phyloP scores from a whole-genome alignment of 768 basidiomycete genomes.

The Rhizopogon vesiculosus region DNA sequence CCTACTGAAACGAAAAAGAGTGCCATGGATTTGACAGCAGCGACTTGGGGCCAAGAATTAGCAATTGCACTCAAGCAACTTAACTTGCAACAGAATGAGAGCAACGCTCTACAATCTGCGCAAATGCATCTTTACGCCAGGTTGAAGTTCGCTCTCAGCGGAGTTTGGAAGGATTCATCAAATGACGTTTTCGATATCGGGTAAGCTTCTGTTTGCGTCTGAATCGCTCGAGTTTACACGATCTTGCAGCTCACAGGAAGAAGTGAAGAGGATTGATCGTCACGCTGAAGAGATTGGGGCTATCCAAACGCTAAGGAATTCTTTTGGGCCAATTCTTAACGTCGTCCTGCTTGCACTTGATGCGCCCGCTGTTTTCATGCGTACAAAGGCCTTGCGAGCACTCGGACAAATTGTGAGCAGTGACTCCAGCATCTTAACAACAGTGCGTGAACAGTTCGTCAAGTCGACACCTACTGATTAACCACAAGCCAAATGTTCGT shows the following conservation, averaged over 20 bases:
- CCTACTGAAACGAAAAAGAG: slow-evolving; percentile 44
- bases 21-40: slow-evolving; percentile 76
- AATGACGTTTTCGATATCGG: slow-evolving; percentile 80
- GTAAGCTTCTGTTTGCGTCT: slow-evolving; percentile 36
- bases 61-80: slow-evolving; percentile 61
- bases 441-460: slow-evolving; percentile 40
- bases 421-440: slow-evolving; percentile 77
- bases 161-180: slow-evolving; percentile 67
- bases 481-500: slow-evolving; percentile 65
- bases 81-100: slow-evolving; percentile 38
- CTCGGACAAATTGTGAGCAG: slow-evolving; percentile 86
- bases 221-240: not conserved
- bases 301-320: slow-evolving; percentile 68
- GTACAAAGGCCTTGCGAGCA: slow-evolving; percentile 90
- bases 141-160: slow-evolving; percentile 59
- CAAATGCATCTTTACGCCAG: slow-evolving; percentile 40
- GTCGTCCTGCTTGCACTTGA: slow-evolving; percentile 78
- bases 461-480: slow-evolving; percentile 2
- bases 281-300: slow-evolving; percentile 75
- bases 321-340: slow-evolving; percentile 80
- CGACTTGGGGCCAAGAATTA: slow-evolving; percentile 79
- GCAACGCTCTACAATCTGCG: slow-evolving; percentile 17
- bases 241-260: slow-evolving; percentile 59
- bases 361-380: slow-evolving; percentile 83
- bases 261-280: slow-evolving; percentile 60